Evolutionary conservation across 352 stramenopile genomes (phyloP).

Genomic region (Pythium aristosporum): DNA sequence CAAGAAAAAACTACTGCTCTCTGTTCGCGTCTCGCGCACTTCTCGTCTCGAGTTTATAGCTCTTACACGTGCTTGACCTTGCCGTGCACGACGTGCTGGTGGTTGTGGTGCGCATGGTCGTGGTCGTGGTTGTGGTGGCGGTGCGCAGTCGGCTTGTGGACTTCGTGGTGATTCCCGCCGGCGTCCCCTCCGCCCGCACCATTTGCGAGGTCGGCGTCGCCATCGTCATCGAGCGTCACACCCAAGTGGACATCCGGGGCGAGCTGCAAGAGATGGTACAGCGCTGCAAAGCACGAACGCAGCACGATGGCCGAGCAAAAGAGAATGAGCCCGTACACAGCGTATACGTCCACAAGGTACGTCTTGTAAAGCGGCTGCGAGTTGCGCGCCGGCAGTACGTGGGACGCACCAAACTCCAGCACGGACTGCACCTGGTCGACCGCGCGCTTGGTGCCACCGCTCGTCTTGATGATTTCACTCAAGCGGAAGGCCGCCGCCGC

Average conservation of each 20-base stretch:
- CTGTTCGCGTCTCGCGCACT: background rate
- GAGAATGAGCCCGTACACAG: constrained; percentile 84
- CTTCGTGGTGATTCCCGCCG: constrained; percentile 9
- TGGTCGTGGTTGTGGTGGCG: constrained; percentile 17
- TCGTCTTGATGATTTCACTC: constrained; percentile 59
- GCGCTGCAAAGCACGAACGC: constrained; percentile 68
- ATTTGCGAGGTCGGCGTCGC: background rate
- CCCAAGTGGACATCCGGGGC: constrained; percentile 28
- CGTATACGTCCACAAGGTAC: constrained; percentile 83
- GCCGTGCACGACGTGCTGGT: background rate
- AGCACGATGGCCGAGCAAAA: constrained; percentile 81
- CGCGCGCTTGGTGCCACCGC: constrained; percentile 49
- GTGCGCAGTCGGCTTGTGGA: constrained; percentile 19
- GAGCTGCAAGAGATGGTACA: constrained; percentile 66
- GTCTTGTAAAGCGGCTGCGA: constrained; percentile 79
- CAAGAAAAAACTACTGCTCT: background rate
- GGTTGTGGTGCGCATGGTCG: constrained; percentile 3
- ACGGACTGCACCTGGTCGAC: constrained; percentile 59
- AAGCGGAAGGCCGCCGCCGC: constrained; percentile 39
- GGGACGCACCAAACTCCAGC: constrained; percentile 45
- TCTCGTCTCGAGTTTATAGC: background rate
- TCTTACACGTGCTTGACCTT: constrained; percentile 23
- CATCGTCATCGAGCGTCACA: constrained; percentile 26
- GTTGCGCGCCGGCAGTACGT: constrained; percentile 55
- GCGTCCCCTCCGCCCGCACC: background rate